phyloP scores from a whole-genome alignment of 257 asterid genomes.

The Penstemon barbatus region DNA sequence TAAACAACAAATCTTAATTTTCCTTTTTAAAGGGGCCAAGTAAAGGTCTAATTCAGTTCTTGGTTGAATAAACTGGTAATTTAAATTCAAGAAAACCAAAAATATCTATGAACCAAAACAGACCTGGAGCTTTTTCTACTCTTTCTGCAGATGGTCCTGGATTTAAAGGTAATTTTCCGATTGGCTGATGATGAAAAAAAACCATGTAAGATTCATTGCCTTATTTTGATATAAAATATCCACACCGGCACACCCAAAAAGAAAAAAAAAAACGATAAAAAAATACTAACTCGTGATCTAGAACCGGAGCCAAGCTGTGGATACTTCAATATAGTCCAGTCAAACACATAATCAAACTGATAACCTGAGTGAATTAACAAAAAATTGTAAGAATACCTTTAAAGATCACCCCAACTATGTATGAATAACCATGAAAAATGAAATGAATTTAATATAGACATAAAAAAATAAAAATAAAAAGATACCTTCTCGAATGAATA shows the following conservation, averaged over 20 bases:
- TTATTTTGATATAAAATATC: neutral
- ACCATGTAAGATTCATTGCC: slow-evolving; percentile 20
- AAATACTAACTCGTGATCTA: slow-evolving; percentile 55
- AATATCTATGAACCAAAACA: slow-evolving; percentile 21
- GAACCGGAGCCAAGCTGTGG: slow-evolving; percentile 89
- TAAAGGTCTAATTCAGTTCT: neutral
- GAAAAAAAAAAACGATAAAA: neutral
- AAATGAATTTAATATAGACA: neutral
- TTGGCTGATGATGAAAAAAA: slow-evolving; percentile 48
- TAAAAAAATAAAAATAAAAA: neutral
- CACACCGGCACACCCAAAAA: neutral
- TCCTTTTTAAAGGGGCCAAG: neutral
- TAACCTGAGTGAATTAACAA: slow-evolving; percentile 48
- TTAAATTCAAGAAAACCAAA: neutral
- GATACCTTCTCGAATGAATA: slow-evolving; percentile 88
- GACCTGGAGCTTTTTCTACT: slow-evolving; percentile 71
- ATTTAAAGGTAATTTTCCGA: slow-evolving; percentile 59
- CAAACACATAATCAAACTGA: slow-evolving; percentile 91
- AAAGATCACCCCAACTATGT: neutral
- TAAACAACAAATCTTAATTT: too few relatives aligned
- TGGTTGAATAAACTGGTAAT: neutral
- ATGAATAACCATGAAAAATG: neutral
- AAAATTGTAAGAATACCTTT: neutral
- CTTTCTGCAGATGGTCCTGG: slow-evolving; percentile 65
- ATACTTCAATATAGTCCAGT: slow-evolving; percentile 90